These are phyloP conservation scores for Bryoglossum gracile DNA, from an alignment of 495 filamentous ascomycete genomes.

Conservation along the genomic window DNA sequence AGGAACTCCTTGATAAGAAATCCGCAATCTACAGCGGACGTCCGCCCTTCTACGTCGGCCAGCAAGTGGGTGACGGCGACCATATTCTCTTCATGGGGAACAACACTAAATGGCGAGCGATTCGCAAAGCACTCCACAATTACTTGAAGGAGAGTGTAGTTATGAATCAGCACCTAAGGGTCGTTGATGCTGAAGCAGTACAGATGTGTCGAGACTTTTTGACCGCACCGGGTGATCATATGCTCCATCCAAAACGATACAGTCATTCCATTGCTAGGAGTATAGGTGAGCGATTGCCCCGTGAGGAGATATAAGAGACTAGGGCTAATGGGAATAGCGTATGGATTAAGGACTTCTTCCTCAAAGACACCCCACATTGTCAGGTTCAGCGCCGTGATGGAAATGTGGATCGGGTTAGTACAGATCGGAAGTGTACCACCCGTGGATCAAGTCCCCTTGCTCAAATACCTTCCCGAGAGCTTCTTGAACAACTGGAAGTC, in stretches of 20 bases:
- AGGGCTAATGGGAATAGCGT: no score
- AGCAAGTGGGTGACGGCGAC: conserved; percentile 34
- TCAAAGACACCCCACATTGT: conserved; percentile 27
- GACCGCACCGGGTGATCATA: conserved; percentile 32
- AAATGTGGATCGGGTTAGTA: conserved; percentile 35
- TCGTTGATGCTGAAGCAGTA: conserved; percentile 38
- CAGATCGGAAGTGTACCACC: conserved; percentile 10
- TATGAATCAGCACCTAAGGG: conserved; percentile 36
- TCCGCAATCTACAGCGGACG: conserved; percentile 37
- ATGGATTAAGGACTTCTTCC: conserved; percentile 35
- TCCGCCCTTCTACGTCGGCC: conserved; percentile 37
- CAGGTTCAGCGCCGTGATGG: conserved; percentile 39
- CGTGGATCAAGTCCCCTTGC: conserved; percentile 9
- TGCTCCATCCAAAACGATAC: conserved; percentile 39
- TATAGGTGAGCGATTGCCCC: conserved; percentile 30
- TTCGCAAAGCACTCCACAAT: conserved; percentile 35
- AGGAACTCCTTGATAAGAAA: conserved; percentile 39
- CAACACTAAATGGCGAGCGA: conserved; percentile 32
- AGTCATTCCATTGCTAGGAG: conserved; percentile 39
- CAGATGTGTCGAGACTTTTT: conserved; percentile 40
- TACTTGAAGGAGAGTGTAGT: conserved; percentile 35
- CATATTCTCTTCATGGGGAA: conserved; percentile 39
- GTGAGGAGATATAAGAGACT: no score
- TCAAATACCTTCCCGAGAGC: conserved; percentile 26
- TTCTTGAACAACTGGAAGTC: conserved; percentile 35